Evolutionary conservation across 805 yeast species (phyloP).

Genomic region (Zygoascus flipseniorum): DNA sequence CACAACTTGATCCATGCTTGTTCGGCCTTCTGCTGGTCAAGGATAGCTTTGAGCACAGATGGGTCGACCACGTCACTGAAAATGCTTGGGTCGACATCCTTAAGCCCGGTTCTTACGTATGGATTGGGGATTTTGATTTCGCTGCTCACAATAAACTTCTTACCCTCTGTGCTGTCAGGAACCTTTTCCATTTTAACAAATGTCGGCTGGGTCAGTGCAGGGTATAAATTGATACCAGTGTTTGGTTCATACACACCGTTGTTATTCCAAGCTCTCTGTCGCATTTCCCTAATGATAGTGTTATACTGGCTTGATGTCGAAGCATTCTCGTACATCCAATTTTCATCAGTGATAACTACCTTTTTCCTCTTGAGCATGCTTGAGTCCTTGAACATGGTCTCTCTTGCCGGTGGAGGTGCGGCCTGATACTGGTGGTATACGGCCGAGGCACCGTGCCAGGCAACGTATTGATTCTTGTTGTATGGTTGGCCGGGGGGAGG

Average conservation of each 20-base stretch:
- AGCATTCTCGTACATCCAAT: constrained; percentile 83
- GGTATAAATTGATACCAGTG: constrained; percentile 73
- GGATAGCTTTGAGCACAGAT: constrained; percentile 39
- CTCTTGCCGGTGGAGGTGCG: constrained; percentile 24
- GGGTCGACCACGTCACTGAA: constrained; percentile 44
- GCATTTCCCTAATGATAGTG: constrained; percentile 47
- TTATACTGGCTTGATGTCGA: constrained; percentile 69
- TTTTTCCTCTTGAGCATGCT: constrained; percentile 20
- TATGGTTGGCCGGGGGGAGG: constrained; percentile 37
- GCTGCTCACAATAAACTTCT: constrained; percentile 13
- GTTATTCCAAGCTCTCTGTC: constrained; percentile 37
- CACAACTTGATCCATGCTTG: constrained; percentile 7
- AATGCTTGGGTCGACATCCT: constrained; percentile 47
- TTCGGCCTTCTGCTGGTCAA: constrained; percentile 19
- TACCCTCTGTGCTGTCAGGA: constrained; percentile 13
- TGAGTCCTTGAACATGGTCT: constrained; percentile 8
- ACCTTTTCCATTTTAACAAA: constrained; percentile 17
- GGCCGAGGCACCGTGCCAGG: constrained; percentile 42
- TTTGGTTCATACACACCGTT: constrained; percentile 71
- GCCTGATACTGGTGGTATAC: constrained; percentile 30
- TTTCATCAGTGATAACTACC: constrained; percentile 46
- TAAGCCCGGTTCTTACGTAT: constrained; percentile 54
- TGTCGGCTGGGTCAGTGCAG: constrained; percentile 67
- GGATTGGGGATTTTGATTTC: constrained; percentile 35
- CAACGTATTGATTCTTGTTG: constrained; percentile 43